Conservation (phyloP, 2,329 filamentous ascomycete genomes). For the Fusarium musae region DNA sequence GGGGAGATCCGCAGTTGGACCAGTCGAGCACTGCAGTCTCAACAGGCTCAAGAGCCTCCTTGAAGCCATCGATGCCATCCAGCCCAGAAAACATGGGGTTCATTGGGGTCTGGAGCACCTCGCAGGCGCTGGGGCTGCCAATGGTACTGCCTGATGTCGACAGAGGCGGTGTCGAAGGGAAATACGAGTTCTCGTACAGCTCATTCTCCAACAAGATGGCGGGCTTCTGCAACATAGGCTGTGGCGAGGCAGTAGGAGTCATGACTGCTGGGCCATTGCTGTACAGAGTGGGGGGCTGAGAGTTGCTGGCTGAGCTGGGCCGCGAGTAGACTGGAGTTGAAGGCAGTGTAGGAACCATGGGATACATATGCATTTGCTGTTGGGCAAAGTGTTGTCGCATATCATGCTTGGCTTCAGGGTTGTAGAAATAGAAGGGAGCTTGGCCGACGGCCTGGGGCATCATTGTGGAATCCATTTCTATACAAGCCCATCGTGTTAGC, state of each 20-base stretch:
- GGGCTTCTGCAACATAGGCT: slow-evolving; percentile 79
- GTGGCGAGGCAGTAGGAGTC: slow-evolving; percentile 81
- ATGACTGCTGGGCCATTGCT: slow-evolving; percentile 70
- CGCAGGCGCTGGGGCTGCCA: slow-evolving; percentile 84
- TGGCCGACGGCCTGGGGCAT: slow-evolving; percentile 73
- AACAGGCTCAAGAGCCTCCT: slow-evolving; percentile 76
- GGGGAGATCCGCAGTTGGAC: slow-evolving; percentile 81
- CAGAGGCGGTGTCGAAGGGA: slow-evolving; percentile 87
- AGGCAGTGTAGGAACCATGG: slow-evolving; percentile 66
- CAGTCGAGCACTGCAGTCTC: slow-evolving; percentile 83
- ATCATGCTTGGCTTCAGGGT: slow-evolving; percentile 78
- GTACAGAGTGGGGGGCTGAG: slow-evolving; percentile 69
- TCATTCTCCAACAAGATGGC: slow-evolving; percentile 84
- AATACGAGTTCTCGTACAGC: slow-evolving; percentile 75
- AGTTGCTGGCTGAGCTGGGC: slow-evolving; percentile 73
- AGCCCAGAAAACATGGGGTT: slow-evolving; percentile 81
- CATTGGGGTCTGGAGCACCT: slow-evolving; percentile 83
- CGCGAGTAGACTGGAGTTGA: slow-evolving; percentile 73
- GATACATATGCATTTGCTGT: slow-evolving; percentile 67
- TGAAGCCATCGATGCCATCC: slow-evolving; percentile 71
- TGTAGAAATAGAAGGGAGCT: slow-evolving; percentile 88
- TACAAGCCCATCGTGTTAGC: slow-evolving; percentile 28
- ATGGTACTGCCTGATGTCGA: slow-evolving; percentile 86
- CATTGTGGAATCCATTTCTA: slow-evolving; percentile 73
- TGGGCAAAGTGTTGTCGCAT: slow-evolving; percentile 77